Conservation (phyloP, 257 asterid genomes). For the Petunia secreta region DNA sequence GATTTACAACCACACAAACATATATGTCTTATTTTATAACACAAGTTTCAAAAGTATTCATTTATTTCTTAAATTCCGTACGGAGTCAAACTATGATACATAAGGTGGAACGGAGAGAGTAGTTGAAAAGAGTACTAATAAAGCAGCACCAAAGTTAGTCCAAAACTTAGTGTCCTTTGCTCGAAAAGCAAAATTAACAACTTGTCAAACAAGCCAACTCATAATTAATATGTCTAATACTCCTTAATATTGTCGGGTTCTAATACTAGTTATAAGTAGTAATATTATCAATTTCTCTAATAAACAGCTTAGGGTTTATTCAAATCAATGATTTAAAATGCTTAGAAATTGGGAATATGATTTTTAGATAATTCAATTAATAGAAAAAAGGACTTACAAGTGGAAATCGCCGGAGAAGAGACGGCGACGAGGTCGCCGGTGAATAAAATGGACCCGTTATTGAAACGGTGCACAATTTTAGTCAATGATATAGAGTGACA, state of each 20-base stretch:
- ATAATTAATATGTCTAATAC: too few species aligned
- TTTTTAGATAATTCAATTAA: neutral
- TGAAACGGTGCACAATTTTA: neutral
- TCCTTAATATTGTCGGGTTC: too few species aligned
- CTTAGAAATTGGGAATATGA: neutral
- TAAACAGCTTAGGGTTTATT: too few species aligned
- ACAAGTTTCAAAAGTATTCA: too few species aligned
- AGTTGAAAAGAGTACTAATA: neutral
- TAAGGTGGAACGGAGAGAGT: too few species aligned
- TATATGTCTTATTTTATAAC: too few species aligned
- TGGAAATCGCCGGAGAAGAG: neutral
- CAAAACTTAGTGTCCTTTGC: neutral
- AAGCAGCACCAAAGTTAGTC: neutral
- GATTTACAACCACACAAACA: too few species aligned
- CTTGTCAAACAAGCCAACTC: neutral
- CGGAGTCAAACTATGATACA: too few species aligned
- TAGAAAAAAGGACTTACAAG: neutral
- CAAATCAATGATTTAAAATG: too few species aligned
- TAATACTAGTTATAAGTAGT: too few species aligned
- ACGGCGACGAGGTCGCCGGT: neutral
- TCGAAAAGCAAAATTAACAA: neutral
- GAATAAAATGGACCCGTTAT: neutral
- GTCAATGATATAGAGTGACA: neutral
- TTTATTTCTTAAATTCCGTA: too few species aligned
- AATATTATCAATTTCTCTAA: too few species aligned